Base-by-base conservation (phyloP, 2,329 filamentous ascomycete genomes). In the Fusarium xyrophilum region DNA sequence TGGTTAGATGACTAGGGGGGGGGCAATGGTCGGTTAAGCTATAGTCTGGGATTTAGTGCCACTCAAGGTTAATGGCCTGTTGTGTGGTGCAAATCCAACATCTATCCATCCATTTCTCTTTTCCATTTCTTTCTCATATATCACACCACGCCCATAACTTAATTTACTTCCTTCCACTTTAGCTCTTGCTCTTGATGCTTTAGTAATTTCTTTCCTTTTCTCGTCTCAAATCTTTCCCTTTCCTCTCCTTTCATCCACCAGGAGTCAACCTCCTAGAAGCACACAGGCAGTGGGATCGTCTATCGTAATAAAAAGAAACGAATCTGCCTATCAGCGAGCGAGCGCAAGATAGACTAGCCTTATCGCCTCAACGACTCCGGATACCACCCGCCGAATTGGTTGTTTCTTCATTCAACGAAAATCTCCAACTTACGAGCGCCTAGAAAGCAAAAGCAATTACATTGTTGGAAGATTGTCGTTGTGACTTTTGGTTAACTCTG, bases 61-160 rank as follows among this genome's bases (percentile, higher is more conserved):
- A 61, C 56, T 56, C 63, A 67, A 72, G 64, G 61, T 71, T 60
- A 46, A 71, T 59, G 57, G 56, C 68, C 68, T 60, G 63, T 73
- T 69, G 68, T 74, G 74, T 63, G 71, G 71, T 73, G 60, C 70
- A 73, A 73, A 73, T 74, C 60, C 74, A 73, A 60, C 64, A 63
- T 58, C 51, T 55, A 50, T 35, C 40, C 38, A 63, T 56, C 50
- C 50, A 56, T 53, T 42, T 53, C 36, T 28, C 23, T 33, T 32
- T 53, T 40, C 46, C 51, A 65, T 47, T 53, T 44, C 50, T 46
- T 64, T 64, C 55, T 54, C 71, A 71, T 73, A 74, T 74, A 71
- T 69, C 70, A 68, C 68, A 63, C 71, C 65, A 67, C 54, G 63
- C 63, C 66, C 63, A 56, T 59, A 67, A 57, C 51, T 56, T 51